Evolutionary conservation across 1,139 yeast genomes (phyloP).

Genomic region (Hyphopichia wangnamkhiaoensis): DNA sequence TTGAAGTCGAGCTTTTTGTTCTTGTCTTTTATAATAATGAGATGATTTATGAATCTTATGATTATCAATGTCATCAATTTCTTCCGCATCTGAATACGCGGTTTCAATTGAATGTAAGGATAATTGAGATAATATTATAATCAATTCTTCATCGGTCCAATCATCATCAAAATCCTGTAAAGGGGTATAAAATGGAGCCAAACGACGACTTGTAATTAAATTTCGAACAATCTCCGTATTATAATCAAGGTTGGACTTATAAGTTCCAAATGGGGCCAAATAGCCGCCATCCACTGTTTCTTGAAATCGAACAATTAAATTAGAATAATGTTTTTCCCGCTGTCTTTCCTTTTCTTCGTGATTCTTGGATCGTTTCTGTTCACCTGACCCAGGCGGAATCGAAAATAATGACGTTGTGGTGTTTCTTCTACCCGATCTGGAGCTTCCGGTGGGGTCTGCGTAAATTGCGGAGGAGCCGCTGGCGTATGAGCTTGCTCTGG

Average conservation of each 20-base stretch:
- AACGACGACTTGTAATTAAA: constrained; percentile 56
- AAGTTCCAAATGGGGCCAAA: constrained; percentile 87
- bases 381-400: constrained; percentile 17
- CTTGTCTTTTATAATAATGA: constrained; percentile 52
- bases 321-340: constrained; percentile 54
- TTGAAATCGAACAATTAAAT: constrained; percentile 55
- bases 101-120: constrained; percentile 61
- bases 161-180: constrained; percentile 74
- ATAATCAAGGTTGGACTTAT: constrained; percentile 73
- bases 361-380: constrained; percentile 26
- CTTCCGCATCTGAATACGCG: constrained; percentile 57
- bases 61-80: constrained; percentile 52
- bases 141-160: constrained; percentile 74
- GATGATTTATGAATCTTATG: constrained; percentile 57
- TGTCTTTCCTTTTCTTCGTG: constrained; percentile 53
- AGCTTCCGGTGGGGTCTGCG: constrained; percentile 7
- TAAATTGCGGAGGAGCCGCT: constrained; percentile 10
- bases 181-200: constrained; percentile 93
- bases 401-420: constrained; percentile 16
- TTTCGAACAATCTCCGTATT: constrained; percentile 68
- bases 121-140: constrained; percentile 54
- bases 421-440: constrained; percentile 16
- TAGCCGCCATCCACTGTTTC: constrained; percentile 79
- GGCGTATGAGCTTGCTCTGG: constrained; percentile 23
- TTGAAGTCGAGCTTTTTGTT: constrained; percentile 53